These are phyloP conservation scores for Barnettozyma populi DNA, from an alignment of 805 yeast species.

Conservation along the genomic window DNA sequence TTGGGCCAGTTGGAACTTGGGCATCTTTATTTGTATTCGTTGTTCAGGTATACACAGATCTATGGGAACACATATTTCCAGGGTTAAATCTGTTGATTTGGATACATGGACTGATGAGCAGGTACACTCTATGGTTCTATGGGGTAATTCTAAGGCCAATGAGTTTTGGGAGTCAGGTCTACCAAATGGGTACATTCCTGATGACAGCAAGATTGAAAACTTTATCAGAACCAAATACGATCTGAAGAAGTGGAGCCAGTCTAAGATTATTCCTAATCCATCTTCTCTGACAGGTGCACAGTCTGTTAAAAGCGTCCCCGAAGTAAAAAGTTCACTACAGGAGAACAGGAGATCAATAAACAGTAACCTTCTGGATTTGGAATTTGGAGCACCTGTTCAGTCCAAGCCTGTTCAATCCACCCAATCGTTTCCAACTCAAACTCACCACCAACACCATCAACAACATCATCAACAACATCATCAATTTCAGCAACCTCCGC, in stretches of 20 bases:
- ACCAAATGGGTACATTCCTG: constrained; percentile 68
- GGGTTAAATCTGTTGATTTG: constrained; percentile 89
- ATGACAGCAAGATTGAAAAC: constrained; percentile 77
- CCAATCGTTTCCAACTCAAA: constrained; percentile 5
- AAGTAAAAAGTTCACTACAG: constrained; percentile 9
- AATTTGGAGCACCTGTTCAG: constrained; percentile 22
- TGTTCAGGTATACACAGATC: constrained; percentile 96
- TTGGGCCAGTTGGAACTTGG: constrained; percentile 97
- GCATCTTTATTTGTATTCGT: constrained; percentile 86
- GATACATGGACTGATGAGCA: constrained; percentile 97
- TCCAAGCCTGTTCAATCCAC: not conserved
- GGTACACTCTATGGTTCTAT: constrained; percentile 67
- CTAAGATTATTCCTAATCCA: constrained; percentile 58
- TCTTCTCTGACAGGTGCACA: not conserved
- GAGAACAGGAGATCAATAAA: constrained; percentile 17
- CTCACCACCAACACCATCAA: constrained; percentile 14
- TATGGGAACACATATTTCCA: constrained; percentile 91
- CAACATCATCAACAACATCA: constrained; percentile 14
- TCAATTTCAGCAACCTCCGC: constrained; percentile 9
- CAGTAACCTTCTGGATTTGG: constrained; percentile 25
- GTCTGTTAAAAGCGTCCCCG: not conserved
- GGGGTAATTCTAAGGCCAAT: constrained; percentile 85
- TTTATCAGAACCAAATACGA: constrained; percentile 93
- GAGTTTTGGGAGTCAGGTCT: constrained; percentile 77
- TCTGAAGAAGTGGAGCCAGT: constrained; percentile 75